phyloP scores from a whole-genome alignment of 768 basidiomycete species.

The Zangia roseola region DNA sequence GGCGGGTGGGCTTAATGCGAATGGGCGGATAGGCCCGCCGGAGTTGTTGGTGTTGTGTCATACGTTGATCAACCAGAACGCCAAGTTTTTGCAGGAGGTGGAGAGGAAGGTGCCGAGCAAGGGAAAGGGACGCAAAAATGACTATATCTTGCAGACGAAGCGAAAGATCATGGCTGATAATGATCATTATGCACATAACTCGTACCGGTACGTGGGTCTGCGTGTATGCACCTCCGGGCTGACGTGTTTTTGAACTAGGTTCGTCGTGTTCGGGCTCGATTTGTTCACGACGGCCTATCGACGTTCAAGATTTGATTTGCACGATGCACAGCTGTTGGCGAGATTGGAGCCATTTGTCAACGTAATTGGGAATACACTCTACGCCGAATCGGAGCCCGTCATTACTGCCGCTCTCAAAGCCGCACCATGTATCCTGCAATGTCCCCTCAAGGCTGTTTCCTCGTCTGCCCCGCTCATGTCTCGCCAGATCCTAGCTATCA shows the following conservation, averaged over 20 bases:
- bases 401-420: conserved; percentile 75
- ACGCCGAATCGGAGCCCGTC: conserved; percentile 76
- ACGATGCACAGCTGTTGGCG: conserved; percentile 67
- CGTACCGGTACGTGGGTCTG: conserved; percentile 61
- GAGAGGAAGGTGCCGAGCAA: conserved; percentile 36
- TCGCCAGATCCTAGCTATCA: conserved; percentile 78
- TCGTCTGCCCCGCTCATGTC: conserved; percentile 81
- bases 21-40: conserved; percentile 62
- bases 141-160: conserved; percentile 77
- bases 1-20: conserved; percentile 81
- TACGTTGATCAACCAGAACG: conserved; percentile 88
- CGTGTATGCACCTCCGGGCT: not conserved
- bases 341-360: conserved; percentile 85
- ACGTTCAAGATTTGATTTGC: conserved; percentile 83
- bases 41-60: conserved; percentile 84
- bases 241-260: conserved; percentile 42
- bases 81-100: conserved; percentile 74
- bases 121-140: conserved; percentile 38
- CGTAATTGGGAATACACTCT: conserved; percentile 88
- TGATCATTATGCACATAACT: conserved; percentile 83
- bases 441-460: conserved; percentile 73
- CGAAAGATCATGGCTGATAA: conserved; percentile 52
- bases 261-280: conserved; percentile 89
- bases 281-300: conserved; percentile 86
- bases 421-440: conserved; percentile 76